A percentile compares a stretch with the other conserved stretches of the same genome.
Conservation (phyloP, 2,329 filamentous ascomycete species). For the Aureobasidium sp. region DNA sequence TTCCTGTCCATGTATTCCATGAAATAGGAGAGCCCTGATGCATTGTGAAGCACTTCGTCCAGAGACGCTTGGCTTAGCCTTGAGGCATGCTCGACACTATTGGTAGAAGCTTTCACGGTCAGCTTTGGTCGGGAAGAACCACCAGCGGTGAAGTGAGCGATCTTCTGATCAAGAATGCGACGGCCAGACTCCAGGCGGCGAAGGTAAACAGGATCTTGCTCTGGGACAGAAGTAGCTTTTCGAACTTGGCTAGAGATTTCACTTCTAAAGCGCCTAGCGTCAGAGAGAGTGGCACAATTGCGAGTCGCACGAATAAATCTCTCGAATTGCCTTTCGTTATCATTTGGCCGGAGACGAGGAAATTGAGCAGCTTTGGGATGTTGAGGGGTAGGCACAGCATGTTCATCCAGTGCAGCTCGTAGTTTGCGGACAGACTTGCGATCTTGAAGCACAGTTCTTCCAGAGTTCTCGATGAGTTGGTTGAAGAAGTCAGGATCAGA, state of each 20-base stretch:
- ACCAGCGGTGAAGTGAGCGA: constrained; percentile 68
- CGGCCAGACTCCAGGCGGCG: constrained; percentile 89
- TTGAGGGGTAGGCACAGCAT: constrained; percentile 74
- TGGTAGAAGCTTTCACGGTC: constrained; percentile 31
- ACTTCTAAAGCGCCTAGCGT: constrained; percentile 84
- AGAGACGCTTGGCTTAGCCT: constrained; percentile 68
- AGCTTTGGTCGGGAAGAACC: constrained; percentile 39
- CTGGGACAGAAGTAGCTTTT: constrained; percentile 62
- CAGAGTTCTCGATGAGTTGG: constrained; percentile 83
- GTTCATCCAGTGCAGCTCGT: constrained; percentile 84
- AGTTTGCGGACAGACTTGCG: constrained; percentile 90
- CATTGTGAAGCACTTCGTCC: constrained; percentile 78
- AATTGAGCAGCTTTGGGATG: constrained; percentile 59
- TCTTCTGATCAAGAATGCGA: constrained; percentile 79
- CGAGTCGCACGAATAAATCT: constrained; percentile 85
- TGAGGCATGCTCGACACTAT: constrained; percentile 38
- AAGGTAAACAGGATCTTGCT: constrained; percentile 80
- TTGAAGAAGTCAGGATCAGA: constrained; percentile 97
- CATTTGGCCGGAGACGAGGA: constrained; percentile 70
- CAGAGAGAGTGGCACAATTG: constrained; percentile 83
- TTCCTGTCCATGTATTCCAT: constrained; percentile 99
- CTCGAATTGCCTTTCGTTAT: constrained; percentile 89
- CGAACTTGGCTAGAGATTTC: constrained; percentile 89
- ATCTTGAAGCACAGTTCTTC: constrained; percentile 71
- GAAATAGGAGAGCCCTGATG: constrained; percentile 90